Percentiles rank a stretch among this genome's conserved stretches.
Evolutionary conservation across 306 rosid genomes (phyloP).

Genomic region (Cicer cuneatum): DNA sequence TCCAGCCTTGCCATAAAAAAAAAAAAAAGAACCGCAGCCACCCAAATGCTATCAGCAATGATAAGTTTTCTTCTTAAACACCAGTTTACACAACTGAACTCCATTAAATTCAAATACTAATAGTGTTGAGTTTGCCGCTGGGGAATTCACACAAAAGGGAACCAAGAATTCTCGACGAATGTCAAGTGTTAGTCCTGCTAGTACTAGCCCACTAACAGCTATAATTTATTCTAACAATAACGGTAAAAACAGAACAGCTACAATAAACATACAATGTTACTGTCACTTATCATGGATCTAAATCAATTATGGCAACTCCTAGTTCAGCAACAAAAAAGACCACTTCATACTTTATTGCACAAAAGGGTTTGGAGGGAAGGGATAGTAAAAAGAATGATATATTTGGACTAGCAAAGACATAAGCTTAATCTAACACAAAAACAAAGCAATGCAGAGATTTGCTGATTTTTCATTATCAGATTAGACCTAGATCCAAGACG

Average conservation of each 20-base stretch:
- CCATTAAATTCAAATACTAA: slow-evolving; percentile 8
- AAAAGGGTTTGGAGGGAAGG: neutral
- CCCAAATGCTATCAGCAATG: slow-evolving; percentile 23
- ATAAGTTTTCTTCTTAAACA: slow-evolving; percentile 25
- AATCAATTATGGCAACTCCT: neutral
- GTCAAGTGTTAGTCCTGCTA: slow-evolving; percentile 5
- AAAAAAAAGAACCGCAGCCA: slow-evolving; percentile 10
- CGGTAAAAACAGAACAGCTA: neutral
- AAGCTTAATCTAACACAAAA: slow-evolving; percentile 23
- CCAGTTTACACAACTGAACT: neutral
- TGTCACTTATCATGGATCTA: neutral
- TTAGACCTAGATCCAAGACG: neutral
- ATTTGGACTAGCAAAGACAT: neutral
- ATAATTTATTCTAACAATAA: slow-evolving; percentile 5
- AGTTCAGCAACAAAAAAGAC: slow-evolving; percentile 16
- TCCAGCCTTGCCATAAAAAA: neutral
- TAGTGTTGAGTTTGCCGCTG: neutral
- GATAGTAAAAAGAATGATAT: neutral
- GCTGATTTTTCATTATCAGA: slow-evolving; percentile 1
- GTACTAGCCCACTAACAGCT: slow-evolving; percentile 16
- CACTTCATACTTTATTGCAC: slow-evolving; percentile 7
- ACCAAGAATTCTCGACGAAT: no score
- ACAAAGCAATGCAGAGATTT: slow-evolving; percentile 30
- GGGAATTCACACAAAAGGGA: no score
- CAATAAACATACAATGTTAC: slow-evolving; percentile 28